Evolutionary conservation across 2,329 filamentous ascomycete genomes (phyloP).

Genomic region (Penicillium sp.): DNA sequence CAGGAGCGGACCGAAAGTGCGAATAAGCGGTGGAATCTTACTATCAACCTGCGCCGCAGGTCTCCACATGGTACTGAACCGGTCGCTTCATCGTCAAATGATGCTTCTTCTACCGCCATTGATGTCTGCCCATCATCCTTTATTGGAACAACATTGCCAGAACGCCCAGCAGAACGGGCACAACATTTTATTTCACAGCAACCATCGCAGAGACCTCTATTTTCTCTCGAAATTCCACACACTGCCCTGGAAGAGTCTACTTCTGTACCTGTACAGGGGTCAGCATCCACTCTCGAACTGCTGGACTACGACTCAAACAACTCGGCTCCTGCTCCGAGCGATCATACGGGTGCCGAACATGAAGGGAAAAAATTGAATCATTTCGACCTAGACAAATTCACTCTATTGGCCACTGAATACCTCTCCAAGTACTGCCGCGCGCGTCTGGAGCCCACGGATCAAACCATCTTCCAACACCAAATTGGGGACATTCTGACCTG

Average conservation of each 20-base stretch:
- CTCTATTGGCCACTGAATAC: conserved; percentile 16
- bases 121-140: not conserved
- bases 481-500: conserved; percentile 49
- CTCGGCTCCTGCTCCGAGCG: not conserved
- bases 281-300: not conserved
- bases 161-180: not conserved
- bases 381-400: conserved; percentile 21
- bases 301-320: not conserved
- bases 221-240: not conserved
- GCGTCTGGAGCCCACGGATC: conserved; percentile 18
- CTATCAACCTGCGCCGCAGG: not conserved
- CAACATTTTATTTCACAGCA: not conserved
- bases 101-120: not conserved
- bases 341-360: too few relatives aligned
- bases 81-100: not conserved
- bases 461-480: conserved; percentile 12
- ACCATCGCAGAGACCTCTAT: not conserved
- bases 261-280: too few relatives aligned
- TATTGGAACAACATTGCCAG: not conserved
- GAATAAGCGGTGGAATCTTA: not conserved
- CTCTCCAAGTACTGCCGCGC: conserved; percentile 14
- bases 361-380: fast-evolving
- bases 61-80: not conserved
- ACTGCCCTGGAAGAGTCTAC: too few relatives aligned
- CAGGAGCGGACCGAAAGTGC: not conserved